phyloP scores from a whole-genome alignment of 805 yeast species.

The Yamadazyma paraphyllophila region DNA sequence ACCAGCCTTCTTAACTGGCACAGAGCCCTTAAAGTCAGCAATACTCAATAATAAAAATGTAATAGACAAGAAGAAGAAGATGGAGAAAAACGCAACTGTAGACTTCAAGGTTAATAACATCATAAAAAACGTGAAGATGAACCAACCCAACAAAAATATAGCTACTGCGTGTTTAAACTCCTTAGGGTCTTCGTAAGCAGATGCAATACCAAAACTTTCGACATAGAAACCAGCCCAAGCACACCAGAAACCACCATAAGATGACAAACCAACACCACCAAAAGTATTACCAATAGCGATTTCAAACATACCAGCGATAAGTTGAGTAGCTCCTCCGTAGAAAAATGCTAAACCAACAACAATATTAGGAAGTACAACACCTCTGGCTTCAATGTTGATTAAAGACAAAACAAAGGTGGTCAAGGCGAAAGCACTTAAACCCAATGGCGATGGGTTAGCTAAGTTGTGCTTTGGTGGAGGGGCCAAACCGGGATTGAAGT shows the following conservation, averaged over 20 bases:
- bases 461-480: slow-evolving; percentile 42
- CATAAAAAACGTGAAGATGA: slow-evolving; percentile 43
- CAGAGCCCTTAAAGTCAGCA: slow-evolving; percentile 32
- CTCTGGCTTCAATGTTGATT: slow-evolving; percentile 65
- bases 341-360: slow-evolving; percentile 66
- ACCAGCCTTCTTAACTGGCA: slow-evolving; percentile 36
- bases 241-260: slow-evolving; percentile 77
- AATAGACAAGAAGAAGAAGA: slow-evolving; percentile 40
- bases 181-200: slow-evolving; percentile 25
- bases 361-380: slow-evolving; percentile 57
- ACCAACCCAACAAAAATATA: slow-evolving; percentile 41
- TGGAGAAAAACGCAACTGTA: slow-evolving; percentile 40
- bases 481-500: slow-evolving; percentile 61
- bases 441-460: slow-evolving; percentile 78
- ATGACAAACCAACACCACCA: slow-evolving; percentile 62
- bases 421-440: slow-evolving; percentile 67
- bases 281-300: slow-evolving; percentile 73
- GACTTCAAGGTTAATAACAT: slow-evolving; percentile 41
- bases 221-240: slow-evolving; percentile 61
- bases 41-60: slow-evolving; percentile 43
- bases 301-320: slow-evolving; percentile 75
- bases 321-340: slow-evolving; percentile 71
- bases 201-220: slow-evolving; percentile 37
- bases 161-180: slow-evolving; percentile 37
- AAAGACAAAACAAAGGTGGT: slow-evolving; percentile 66